Evolutionary conservation across 75 land plant genomes (phyloP).

Genomic region (Sequoia sempervirens): DNA sequence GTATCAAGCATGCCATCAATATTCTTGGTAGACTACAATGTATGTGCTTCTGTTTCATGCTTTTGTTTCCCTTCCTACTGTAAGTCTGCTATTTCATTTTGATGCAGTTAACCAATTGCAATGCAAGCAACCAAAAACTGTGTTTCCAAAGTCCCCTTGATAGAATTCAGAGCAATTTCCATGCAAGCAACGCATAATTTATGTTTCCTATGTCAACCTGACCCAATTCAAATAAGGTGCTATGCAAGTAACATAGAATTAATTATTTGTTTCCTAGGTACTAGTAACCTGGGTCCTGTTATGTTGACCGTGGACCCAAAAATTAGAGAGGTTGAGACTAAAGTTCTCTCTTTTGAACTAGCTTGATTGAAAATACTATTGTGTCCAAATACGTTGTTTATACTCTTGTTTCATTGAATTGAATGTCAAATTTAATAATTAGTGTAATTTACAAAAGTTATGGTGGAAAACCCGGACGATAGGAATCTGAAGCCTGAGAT

Average conservation of each 20-base stretch:
- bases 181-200: neutral
- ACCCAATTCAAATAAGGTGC: neutral
- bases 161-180: neutral
- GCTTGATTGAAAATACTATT: neutral
- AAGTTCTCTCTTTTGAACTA: neutral
- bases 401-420: neutral
- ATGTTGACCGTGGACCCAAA: neutral
- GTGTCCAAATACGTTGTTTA: neutral
- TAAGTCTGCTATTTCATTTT: neutral
- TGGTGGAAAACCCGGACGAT: neutral
- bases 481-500: neutral
- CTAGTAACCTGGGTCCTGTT: neutral
- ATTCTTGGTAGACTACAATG: too few species aligned
- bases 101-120: neutral
- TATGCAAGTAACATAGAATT: neutral
- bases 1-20: too few species aligned
- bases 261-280: neutral
- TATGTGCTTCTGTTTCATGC: neutral
- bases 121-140: neutral
- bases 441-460: neutral
- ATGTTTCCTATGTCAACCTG: neutral
- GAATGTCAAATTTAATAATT: neutral
- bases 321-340: neutral
- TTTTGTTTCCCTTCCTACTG: neutral
- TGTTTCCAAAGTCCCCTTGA: neutral